Evolutionary conservation across 345 rosid species (phyloP).

Genomic region (Trapa bicornis): DNA sequence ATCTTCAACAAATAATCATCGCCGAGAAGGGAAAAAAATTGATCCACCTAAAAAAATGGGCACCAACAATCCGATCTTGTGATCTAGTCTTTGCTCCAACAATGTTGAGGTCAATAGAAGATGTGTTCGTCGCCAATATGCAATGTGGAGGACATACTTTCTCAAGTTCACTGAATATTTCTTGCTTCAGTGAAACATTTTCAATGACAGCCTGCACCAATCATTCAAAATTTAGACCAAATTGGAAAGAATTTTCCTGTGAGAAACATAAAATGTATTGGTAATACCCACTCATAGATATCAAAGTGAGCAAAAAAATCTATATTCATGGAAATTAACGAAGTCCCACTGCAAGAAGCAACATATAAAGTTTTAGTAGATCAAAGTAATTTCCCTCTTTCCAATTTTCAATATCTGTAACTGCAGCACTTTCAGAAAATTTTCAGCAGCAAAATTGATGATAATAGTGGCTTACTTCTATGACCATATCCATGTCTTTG

Average conservation of each 20-base stretch:
- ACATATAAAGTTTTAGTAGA: neutral
- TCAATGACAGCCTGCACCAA: conserved; percentile 80
- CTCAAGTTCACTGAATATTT: conserved; percentile 74
- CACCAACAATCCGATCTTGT: conserved; percentile 80
- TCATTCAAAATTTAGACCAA: neutral
- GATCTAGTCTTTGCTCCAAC: conserved; percentile 71
- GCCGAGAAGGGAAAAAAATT: neutral
- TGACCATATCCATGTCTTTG: conserved; percentile 86
- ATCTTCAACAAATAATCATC: neutral
- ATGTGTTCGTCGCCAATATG: conserved; percentile 87
- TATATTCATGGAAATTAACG: too few species aligned
- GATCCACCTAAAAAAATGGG: conserved; percentile 85
- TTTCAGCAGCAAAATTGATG: neutral
- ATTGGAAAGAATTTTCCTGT: neutral
- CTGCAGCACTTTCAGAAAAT: neutral
- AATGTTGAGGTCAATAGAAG: conserved; percentile 64
- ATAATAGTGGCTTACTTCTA: conserved; percentile 45
- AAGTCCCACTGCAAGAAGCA: neutral
- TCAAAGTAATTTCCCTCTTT: neutral
- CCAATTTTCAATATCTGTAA: neutral
- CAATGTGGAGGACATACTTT: conserved; percentile 70
- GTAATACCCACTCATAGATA: too few species aligned
- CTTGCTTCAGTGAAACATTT: conserved; percentile 72
- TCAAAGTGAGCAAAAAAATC: too few species aligned
- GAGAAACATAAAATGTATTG: too few species aligned